Evolutionary conservation across 179 eudicot species (phyloP).

Genomic region (Heliamphora pulchella): DNA sequence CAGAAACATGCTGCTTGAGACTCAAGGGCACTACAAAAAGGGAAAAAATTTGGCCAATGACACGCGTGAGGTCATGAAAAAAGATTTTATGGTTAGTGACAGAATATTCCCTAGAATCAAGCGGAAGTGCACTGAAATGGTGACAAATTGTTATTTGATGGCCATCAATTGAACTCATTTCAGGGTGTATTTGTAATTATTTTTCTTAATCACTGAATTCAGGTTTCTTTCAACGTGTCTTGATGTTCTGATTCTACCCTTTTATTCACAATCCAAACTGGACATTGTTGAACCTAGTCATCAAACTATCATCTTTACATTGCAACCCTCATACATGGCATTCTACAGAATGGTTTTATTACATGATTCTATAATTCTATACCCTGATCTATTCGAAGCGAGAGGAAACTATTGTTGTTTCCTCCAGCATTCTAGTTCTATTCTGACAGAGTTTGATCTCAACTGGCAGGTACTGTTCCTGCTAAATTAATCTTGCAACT

Average conservation of each 20-base stretch:
- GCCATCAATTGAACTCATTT: background rate
- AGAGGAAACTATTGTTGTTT: background rate
- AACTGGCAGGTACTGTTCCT: conserved; percentile 40
- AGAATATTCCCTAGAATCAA: too few species aligned
- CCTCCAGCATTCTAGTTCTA: background rate
- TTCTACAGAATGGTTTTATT: background rate
- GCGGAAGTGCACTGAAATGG: background rate
- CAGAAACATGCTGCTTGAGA: too few species aligned
- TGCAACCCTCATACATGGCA: background rate
- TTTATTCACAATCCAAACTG: background rate
- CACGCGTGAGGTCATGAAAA: too few species aligned
- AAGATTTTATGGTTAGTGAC: too few species aligned
- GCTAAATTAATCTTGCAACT: conserved; percentile 68
- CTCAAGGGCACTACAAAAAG: too few species aligned
- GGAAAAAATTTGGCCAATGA: too few species aligned
- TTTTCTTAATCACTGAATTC: background rate
- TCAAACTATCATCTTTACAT: background rate
- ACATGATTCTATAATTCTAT: background rate
- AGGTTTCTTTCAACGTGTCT: background rate
- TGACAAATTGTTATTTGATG: background rate
- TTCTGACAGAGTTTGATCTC: background rate
- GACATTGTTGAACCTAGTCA: too few species aligned
- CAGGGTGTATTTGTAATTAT: background rate
- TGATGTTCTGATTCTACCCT: background rate
- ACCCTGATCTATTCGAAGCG: too few species aligned